phyloP scores from a whole-genome alignment of 2,329 filamentous ascomycete species.

The Sporothrix schenckii region DNA sequence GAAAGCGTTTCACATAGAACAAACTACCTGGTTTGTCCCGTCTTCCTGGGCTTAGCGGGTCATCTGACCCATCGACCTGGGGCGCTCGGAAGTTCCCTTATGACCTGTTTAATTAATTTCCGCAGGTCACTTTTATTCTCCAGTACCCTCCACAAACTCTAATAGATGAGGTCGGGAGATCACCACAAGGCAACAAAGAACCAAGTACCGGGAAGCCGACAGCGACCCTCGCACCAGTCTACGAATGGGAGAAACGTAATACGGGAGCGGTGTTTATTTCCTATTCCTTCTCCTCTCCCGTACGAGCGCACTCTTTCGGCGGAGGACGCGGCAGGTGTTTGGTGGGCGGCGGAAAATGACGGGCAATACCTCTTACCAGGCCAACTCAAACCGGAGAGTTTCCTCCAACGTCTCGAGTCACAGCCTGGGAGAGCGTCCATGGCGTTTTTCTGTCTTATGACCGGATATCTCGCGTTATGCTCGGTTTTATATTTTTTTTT shows the following conservation, averaged over 20 bases:
- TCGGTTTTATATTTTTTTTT: not conserved
- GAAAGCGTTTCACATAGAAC: not conserved
- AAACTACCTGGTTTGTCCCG: not conserved
- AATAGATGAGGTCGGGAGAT: slow-evolving; percentile 18
- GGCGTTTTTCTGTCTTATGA: not conserved
- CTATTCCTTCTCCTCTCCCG: not conserved
- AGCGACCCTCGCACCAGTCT: not conserved
- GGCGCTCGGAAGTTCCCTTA: slow-evolving; percentile 22
- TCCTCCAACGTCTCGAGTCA: not conserved
- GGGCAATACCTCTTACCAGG: not conserved
- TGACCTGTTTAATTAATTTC: slow-evolving; percentile 21
- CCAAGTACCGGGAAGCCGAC: slow-evolving; percentile 21
- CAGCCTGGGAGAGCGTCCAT: not conserved
- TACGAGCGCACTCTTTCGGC: slow-evolving; percentile 18
- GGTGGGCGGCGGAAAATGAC: not conserved
- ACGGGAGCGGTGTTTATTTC: not conserved
- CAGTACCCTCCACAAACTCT: slow-evolving; percentile 10
- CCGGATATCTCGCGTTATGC: not conserved
- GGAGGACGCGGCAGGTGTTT: not conserved
- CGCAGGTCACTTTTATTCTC: not conserved
- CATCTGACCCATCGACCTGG: slow-evolving; percentile 11
- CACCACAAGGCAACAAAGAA: not conserved
- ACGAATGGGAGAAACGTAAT: not conserved
- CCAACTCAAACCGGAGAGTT: not conserved
- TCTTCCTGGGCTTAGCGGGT: not conserved